phyloP scores from a whole-genome alignment of 208 protist genomes.

The Leishmania arabica region DNA sequence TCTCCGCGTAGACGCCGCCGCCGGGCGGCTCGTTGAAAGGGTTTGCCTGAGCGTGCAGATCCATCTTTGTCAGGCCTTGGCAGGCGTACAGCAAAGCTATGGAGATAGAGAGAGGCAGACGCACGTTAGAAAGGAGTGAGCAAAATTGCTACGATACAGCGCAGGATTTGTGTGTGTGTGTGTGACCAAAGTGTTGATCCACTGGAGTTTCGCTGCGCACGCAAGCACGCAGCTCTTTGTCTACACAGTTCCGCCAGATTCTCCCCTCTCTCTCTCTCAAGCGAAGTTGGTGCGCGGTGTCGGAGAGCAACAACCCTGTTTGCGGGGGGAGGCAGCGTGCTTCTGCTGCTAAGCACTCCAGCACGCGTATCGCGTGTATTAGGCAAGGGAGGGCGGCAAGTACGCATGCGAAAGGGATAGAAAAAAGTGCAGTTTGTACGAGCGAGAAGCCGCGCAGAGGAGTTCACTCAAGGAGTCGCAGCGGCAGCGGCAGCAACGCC shows the following conservation, averaged over 20 bases:
- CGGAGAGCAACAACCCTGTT: neutral
- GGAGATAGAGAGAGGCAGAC: neutral
- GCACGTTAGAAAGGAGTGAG: too few species aligned
- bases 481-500: neutral
- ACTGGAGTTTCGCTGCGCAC: neutral
- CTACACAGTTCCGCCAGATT: neutral
- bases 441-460: neutral
- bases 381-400: neutral
- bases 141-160: neutral
- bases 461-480: neutral
- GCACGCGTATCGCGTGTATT: too few species aligned
- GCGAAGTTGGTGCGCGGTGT: neutral
- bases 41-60: neutral
- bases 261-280: neutral
- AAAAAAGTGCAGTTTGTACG: neutral
- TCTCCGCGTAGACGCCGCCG: slow-evolving; percentile 12
- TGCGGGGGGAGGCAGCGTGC: neutral
- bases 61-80: neutral
- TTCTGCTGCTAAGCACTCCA: too few species aligned
- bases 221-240: neutral
- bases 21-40: slow-evolving; percentile 1
- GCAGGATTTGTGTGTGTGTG: neutral
- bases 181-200: neutral
- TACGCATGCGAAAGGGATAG: neutral
- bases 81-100: neutral